Conservation (phyloP, 1,139 yeast genomes). For the Candida buenavistaensis region DNA sequence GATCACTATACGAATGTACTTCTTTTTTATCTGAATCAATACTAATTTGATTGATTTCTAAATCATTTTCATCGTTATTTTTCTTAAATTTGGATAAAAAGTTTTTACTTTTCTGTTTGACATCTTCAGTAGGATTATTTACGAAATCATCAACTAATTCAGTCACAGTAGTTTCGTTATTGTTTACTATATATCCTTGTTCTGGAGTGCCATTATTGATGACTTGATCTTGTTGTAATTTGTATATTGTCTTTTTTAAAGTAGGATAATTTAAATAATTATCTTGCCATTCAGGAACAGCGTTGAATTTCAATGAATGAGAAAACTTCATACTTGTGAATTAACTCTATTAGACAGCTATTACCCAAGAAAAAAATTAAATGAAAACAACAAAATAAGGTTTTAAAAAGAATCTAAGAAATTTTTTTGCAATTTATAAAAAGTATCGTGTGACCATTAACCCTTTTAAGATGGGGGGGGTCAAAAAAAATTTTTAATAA, state of each 20-base stretch:
- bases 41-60: constrained; percentile 9
- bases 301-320: constrained; percentile 72
- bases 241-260: constrained; percentile 61
- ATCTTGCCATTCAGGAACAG: constrained; percentile 81
- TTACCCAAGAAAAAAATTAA: background rate
- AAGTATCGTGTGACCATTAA: constrained; percentile 2
- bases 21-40: constrained; percentile 10
- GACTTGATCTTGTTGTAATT: constrained; percentile 40
- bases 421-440: too few species aligned
- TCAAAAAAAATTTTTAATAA: too few species aligned
- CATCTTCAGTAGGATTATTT: background rate
- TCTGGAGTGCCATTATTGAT: constrained; percentile 20
- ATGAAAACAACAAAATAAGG: background rate
- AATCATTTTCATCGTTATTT: constrained; percentile 5
- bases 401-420: too few species aligned
- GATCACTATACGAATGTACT: constrained; percentile 1
- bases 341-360: too few species aligned
- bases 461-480: background rate
- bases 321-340: constrained; percentile 86
- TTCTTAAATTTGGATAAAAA: constrained; percentile 9
- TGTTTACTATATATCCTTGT: constrained; percentile 26
- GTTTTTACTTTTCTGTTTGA: constrained; percentile 9
- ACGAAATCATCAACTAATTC: constrained; percentile 25
- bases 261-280: constrained; percentile 64
- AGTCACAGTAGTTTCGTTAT: constrained; percentile 24